Evolutionary conservation across 2,329 filamentous ascomycete species (phyloP), one percentile per base, ranked within the genome.

Genomic region (Neofusicoccum laricinum): DNA sequence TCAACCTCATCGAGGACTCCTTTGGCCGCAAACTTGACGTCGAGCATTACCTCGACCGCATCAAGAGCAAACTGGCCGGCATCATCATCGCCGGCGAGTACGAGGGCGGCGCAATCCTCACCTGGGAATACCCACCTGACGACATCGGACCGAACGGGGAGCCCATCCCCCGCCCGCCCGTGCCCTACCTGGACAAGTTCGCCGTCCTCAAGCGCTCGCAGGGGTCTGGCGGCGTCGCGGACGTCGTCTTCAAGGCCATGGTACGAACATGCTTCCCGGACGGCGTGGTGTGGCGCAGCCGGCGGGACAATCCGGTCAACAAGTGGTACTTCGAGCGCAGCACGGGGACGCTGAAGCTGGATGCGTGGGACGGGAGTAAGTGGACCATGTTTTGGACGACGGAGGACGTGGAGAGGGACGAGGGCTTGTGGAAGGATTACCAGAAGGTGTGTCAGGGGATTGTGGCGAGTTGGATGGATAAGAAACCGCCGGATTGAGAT

Each of bases 331-430:
- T 98, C 78, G 95, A 99, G 78, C 85, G 95, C 53, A 92, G 91
- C 2, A 81, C 86, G 53, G 95, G 95, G 0, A 93, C 89, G 2
- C 90, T 89, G 84, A 95, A 96, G 40, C 19, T 65, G 12, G 63
- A 61, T 21, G 63, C 63, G 78, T 79, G 99, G 41, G 83, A 85
- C 0, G 87, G 86, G n/a, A 91, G 86, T 50, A 89, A 93, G 69
- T 99, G 95, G 95, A 92, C 93, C 3, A 97, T 98, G 93, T 99
- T 99, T 73, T 99, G 95, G 93, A 99, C 95, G 1, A 95, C 90
- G 1, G 83, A 86, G 0, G 87, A 88, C 17, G 71, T 78, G 64
- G 68, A 69, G 65, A 34, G 38, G 50, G 66, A 67, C 19, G 67
- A 71, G 67, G 71, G 66, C 61, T 76, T 76, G 65, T 84, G 81